These are phyloP conservation scores for Pseudonitzschia pungens DNA, from an alignment of 108 stramenopile species.

Conservation along the genomic window DNA sequence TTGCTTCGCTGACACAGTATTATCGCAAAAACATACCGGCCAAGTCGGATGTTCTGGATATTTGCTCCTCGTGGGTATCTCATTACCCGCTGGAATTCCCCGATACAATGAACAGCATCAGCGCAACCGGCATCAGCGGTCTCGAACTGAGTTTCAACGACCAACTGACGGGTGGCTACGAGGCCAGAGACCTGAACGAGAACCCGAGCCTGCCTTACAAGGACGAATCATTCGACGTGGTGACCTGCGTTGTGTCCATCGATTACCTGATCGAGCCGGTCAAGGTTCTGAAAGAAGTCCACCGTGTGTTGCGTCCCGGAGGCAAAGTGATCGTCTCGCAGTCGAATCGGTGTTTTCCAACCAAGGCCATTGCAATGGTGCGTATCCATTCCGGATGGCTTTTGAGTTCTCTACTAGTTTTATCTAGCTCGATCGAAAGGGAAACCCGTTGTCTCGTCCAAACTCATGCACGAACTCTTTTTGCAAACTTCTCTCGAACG, in stretches of 20 bases:
- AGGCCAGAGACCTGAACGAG: slow-evolving; percentile 84
- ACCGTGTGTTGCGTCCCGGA: slow-evolving; percentile 86
- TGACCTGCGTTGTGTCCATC: slow-evolving; percentile 94
- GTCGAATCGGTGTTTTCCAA: slow-evolving; percentile 92
- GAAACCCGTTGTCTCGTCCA: background rate
- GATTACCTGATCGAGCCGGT: slow-evolving; percentile 91
- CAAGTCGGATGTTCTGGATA: slow-evolving; percentile 85
- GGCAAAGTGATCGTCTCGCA: slow-evolving; percentile 92
- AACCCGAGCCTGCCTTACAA: slow-evolving; percentile 72
- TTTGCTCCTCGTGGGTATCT: slow-evolving; percentile 94
- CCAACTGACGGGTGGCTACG: slow-evolving; percentile 86
- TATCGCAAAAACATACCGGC: slow-evolving; percentile 81
- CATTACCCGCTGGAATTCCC: slow-evolving; percentile 84
- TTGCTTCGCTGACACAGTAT: slow-evolving; percentile 84
- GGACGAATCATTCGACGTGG: slow-evolving; percentile 86
- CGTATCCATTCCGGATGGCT: background rate
- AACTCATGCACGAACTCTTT: background rate
- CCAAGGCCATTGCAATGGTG: slow-evolving; percentile 88
- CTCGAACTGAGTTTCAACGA: slow-evolving; percentile 88
- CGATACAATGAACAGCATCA: slow-evolving; percentile 68
- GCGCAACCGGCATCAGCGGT: slow-evolving; percentile 87
- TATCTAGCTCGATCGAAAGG: no score
- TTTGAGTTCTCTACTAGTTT: background rate
- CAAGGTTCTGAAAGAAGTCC: slow-evolving; percentile 85
- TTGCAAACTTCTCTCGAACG: no score